Evolutionary conservation across 768 basidiomycete genomes (phyloP).

Genomic region (Calocera viscosa): DNA sequence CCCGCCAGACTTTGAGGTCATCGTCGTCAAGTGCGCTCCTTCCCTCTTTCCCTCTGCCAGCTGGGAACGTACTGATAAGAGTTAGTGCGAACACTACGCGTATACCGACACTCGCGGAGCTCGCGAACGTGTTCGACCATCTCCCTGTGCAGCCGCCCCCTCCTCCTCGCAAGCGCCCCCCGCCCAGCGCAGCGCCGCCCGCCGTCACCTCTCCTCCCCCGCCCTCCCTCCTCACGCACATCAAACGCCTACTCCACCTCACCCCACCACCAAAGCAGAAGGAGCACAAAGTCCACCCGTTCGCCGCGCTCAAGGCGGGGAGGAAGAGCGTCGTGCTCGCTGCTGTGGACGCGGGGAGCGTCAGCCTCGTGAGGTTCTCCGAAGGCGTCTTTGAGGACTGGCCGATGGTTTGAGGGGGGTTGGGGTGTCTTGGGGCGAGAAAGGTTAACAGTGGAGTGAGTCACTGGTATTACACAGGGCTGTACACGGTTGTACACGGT

Average conservation of each 20-base stretch:
- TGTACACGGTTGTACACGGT: neutral
- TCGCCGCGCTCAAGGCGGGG: constrained; percentile 68
- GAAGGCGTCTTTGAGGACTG: constrained; percentile 76
- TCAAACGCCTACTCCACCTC: constrained; percentile 22
- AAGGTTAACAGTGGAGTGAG: too few species aligned
- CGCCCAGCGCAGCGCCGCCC: neutral
- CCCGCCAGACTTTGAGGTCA: constrained; percentile 73
- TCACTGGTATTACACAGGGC: neutral
- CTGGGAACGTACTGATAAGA: neutral
- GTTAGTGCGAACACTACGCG: constrained; percentile 72
- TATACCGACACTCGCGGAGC: constrained; percentile 69
- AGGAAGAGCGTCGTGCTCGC: constrained; percentile 76
- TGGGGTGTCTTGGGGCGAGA: too few species aligned
- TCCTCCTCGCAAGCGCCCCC: constrained; percentile 35
- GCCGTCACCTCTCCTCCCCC: constrained; percentile 13
- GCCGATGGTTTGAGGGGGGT: constrained; percentile 50
- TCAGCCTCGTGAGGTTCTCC: constrained; percentile 79
- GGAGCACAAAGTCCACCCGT: constrained; percentile 47
- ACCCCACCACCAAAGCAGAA: constrained; percentile 8
- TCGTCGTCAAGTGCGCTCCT: constrained; percentile 66
- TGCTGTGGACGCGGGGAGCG: constrained; percentile 74
- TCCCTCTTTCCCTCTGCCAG: neutral
- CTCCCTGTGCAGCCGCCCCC: constrained; percentile 55
- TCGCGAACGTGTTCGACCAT: constrained; percentile 55
- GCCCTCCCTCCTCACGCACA: neutral